Evolutionary conservation across 148 eudicot genomes (phyloP), one percentile per base, ranked within the genome.

Genomic region (Beta vulgaris): DNA sequence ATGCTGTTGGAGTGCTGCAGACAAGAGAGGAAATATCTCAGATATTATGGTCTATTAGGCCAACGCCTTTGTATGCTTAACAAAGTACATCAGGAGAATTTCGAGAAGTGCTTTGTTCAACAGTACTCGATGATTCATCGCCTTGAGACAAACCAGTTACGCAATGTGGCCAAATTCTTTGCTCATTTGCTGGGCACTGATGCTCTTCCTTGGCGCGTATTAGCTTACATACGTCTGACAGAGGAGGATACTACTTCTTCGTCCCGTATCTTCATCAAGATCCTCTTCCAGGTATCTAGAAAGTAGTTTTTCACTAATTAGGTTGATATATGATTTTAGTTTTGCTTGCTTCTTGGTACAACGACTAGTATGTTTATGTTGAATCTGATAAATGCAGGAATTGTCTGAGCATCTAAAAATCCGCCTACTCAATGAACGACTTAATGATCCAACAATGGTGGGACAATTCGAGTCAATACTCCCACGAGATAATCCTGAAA

Each of bases 1-100:
- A 90, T 95, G 97, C 64, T 91, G 62, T 35, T 95, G 89, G 98
- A 92, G 78, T 95, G 98, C 81, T 95, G 97, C 98, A 90, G 93
- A 75, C 96, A 95, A 73, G 97, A 95, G 83, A 90, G 97, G 77
- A 89, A 96, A 14, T 92, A 95, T 62, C 92, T 90, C n/a, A 88
- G 93, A 2, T 95, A 92, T 57, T 95, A 92, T 84, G 98, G 97
- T 73, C 96, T 90, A 37, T 68, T 95, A 71, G 97, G 97, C 42
- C 97, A 95, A 79, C 76, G 97, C 49, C 92, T 92, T 75, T 90
- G 98, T 80, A 92, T 89, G 92, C 81, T 92, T 46, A 90, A 92
- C 77, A 92, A 83, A 73, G 77, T 95, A 35, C 76, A 95, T 85
- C 96, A 95, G 79, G 96, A 90, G 64, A 95, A 92, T 77, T 95